Evolutionary conservation across 1,139 yeast genomes (phyloP), one percentile per base, ranked within the genome.

Genomic region (Geotrichum cucujoidarum): DNA sequence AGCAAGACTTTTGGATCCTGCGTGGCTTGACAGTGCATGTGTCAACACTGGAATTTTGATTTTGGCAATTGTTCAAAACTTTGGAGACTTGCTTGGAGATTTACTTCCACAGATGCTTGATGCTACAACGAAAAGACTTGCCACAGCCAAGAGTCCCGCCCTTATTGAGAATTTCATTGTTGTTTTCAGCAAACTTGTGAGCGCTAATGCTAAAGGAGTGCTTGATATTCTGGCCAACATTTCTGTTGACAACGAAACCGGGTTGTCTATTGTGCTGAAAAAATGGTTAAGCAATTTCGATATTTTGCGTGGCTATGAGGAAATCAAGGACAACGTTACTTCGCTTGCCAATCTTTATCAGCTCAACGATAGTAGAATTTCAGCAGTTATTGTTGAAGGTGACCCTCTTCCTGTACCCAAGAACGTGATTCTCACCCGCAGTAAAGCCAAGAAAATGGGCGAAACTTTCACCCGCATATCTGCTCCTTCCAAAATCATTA

Each of bases 261-360:
- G 80, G 1, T 62, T 83, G 14, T 63, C 65, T 7, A 63, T 70
- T 2, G 77, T 83, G 1, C 61, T 86, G 43, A 82, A 83, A 4
- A 81, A 84, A 48, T 90, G 97, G 97, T 75, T 90, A 45, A 79
- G 79, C 32, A 77, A 89, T 1, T 90, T 86, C 65, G 94, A 86
- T 58, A 80, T 83, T 1, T 76, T 90, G 40, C 72, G 94, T 51
- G 97, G 97, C 0, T 81, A 77, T 52, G 85, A 81, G 34, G 80
- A 79, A 52, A 87, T 90, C 48, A 74, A 77, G 54, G 80, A 79
- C 51, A 43, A 42, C 60, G 76, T 87, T 4, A 63, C 77, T 36
- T 95, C 97, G 0, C 70, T 92, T 40, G 79, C 80, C 24, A 76
- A 77, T 50, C 69, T 90, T 0, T 88, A 74, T 56, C 70, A 79